Base-by-base conservation (phyloP, 495 filamentous ascomycete genomes). In the Schizothecium vesticola region DNA sequence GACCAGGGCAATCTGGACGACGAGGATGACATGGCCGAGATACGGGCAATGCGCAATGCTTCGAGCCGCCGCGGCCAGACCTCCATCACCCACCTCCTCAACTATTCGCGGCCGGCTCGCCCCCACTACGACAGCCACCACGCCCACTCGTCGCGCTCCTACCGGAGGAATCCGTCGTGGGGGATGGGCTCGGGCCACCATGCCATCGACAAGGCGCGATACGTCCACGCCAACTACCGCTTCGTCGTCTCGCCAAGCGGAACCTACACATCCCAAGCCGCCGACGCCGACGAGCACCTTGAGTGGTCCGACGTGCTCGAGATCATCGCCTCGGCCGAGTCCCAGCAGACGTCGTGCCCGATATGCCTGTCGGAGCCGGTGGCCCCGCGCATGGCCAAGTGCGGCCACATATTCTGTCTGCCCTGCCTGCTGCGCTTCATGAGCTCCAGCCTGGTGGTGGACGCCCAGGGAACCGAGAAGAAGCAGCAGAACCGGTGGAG, bases 341-440 rank as follows among this genome's bases (percentile, higher is more conserved):
- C 94, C 1, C 95, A 99, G 79, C 84, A 86, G 36, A 86, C 94
- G 4, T 90, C 89, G 36, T 99, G 95, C 76, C 95, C 95, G 0
- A 98, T 99, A 58, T 99, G 95, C 74, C 82, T 99, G 24, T 96
- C 91, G 1, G 89, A 86, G 43, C 94, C 95, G 0, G 92, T 96
- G 7, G 95, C 95, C 4, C 94, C 95, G 28, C 90, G 96, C 66
- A 99, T 99, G 95, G 93, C 95, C 56, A 94, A 91, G 72, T 99
- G 95, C 76, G 95, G 95, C 16, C 95, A 99, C 76, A 97, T 99
- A 26, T 97, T 97, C 75, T 99, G 95, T 77, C 83, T 97, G 56
- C 91, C 95, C 13, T 99, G 95, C 77, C 81, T 98, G 43, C 90
- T 97, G 65, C 90, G 95, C 56, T 99, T 96, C 75, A 97, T 99